phyloP scores from a whole-genome alignment of 2,329 filamentous ascomycete genomes.

The Colletotrichum sp. region DNA sequence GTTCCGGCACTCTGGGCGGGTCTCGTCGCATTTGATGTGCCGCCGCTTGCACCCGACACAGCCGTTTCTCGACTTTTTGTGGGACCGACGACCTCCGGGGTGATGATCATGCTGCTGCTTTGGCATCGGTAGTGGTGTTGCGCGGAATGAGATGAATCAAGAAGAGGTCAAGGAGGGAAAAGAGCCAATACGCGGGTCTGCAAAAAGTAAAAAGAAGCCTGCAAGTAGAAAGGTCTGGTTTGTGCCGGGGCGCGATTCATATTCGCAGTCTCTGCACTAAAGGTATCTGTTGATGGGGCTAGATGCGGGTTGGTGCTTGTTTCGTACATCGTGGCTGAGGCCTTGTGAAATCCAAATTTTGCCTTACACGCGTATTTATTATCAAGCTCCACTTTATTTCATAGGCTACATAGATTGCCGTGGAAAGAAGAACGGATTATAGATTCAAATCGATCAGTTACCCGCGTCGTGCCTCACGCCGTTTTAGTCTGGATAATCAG shows the following conservation, averaged over 20 bases:
- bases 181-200: neutral
- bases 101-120: neutral
- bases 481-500: neutral
- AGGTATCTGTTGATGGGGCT: neutral
- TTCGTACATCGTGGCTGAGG: neutral
- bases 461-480: neutral
- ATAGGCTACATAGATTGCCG: neutral
- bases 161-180: neutral
- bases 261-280: neutral
- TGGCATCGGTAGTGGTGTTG: neutral
- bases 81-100: neutral
- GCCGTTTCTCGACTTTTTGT: slow-evolving; percentile 16
- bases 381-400: neutral
- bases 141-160: neutral
- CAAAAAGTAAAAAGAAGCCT: neutral
- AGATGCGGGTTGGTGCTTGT: neutral
- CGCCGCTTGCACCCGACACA: slow-evolving; percentile 46
- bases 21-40: slow-evolving; percentile 52
- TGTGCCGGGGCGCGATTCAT: neutral
- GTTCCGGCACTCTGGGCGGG: slow-evolving; percentile 44
- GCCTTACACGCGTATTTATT: neutral
- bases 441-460: neutral
- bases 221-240: neutral
- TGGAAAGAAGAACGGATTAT: neutral
- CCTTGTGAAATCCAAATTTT: neutral